Conservation (phyloP, 83 land plant genomes). For the Thuja plicata region DNA sequence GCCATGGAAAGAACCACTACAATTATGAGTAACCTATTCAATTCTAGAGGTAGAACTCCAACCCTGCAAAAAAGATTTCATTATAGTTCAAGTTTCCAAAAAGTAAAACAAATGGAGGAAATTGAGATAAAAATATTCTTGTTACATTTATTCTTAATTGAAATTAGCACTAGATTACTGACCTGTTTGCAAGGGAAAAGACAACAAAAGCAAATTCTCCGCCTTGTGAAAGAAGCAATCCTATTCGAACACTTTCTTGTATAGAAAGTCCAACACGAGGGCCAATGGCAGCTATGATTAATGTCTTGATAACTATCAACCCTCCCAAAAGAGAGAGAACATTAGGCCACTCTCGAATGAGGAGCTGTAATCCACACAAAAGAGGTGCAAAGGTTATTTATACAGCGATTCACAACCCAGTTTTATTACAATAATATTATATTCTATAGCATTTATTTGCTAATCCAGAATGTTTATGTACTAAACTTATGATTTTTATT, state of each 20-base stretch:
- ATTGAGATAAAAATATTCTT: neutral
- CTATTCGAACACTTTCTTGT: slow-evolving; percentile 90
- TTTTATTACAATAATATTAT: neutral
- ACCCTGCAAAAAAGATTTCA: slow-evolving; percentile 49
- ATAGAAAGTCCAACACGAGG: slow-evolving; percentile 89
- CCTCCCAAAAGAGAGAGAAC: slow-evolving; percentile 90
- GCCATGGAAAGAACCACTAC: slow-evolving; percentile 99
- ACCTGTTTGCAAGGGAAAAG: slow-evolving; percentile 96
- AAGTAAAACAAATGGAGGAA: neutral
- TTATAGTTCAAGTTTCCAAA: neutral
- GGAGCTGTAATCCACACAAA: slow-evolving; percentile 56
- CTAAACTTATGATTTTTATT: neutral
- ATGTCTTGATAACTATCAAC: slow-evolving; percentile 85
- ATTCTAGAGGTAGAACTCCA: slow-evolving; percentile 95
- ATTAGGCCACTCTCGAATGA: slow-evolving; percentile 97
- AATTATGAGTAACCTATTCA: slow-evolving; percentile 92
- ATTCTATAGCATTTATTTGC: neutral
- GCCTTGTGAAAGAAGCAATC: slow-evolving; percentile 97
- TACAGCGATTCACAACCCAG: slow-evolving; percentile 1
- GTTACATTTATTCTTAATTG: neutral
- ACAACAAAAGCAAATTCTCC: slow-evolving; percentile 99
- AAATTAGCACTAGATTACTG: slow-evolving; percentile 8
- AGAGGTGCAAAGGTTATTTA: slow-evolving; percentile 1
- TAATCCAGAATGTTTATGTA: neutral
- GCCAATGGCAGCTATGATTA: slow-evolving; percentile 93